These are phyloP conservation scores for Neurospora sp. DNA, from an alignment of 495 filamentous ascomycete genomes.

Conservation along the genomic window DNA sequence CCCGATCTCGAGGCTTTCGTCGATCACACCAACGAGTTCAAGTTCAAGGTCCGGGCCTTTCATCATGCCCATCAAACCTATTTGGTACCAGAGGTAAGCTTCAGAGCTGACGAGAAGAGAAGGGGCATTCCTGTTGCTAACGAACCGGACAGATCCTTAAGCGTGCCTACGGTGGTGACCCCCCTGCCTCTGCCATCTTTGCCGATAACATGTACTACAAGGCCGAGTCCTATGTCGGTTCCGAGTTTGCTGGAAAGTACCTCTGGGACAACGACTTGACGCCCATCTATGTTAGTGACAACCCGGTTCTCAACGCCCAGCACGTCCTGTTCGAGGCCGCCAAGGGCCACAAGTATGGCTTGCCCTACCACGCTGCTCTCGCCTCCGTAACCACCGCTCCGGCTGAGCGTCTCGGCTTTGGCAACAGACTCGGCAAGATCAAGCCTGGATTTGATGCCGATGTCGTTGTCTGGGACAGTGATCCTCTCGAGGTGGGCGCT, in stretches of 20 bases:
- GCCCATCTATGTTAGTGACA: conserved; percentile 40
- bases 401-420: conserved; percentile 48
- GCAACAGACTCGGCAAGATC: conserved; percentile 49
- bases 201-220: conserved; percentile 57
- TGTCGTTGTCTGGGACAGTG: conserved; percentile 56
- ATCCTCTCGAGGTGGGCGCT: conserved; percentile 51
- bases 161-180: conserved; percentile 35
- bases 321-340: conserved; percentile 50
- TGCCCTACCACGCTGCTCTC: conserved; percentile 50
- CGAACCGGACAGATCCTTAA: conserved; percentile 29
- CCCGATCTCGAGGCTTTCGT: conserved; percentile 54
- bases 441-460: conserved; percentile 56
- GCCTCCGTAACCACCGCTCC: conserved; percentile 52
- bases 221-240: conserved; percentile 48
- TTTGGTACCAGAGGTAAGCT: conserved; percentile 42
- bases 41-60: conserved; percentile 49
- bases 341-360: conserved; percentile 48
- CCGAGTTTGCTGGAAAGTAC: conserved; percentile 50
- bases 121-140: background rate
- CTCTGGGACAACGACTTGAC: conserved; percentile 49
- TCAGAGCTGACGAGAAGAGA: background rate
- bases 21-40: conserved; percentile 54
- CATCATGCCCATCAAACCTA: conserved; percentile 56
- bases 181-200: conserved; percentile 42
- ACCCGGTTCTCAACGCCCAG: conserved; percentile 41